A percentile compares a stretch with the other conserved stretches of the same genome.
These are phyloP conservation scores for Suhomyces sp. DNA, from an alignment of 805 yeast genomes.

Conservation along the genomic window DNA sequence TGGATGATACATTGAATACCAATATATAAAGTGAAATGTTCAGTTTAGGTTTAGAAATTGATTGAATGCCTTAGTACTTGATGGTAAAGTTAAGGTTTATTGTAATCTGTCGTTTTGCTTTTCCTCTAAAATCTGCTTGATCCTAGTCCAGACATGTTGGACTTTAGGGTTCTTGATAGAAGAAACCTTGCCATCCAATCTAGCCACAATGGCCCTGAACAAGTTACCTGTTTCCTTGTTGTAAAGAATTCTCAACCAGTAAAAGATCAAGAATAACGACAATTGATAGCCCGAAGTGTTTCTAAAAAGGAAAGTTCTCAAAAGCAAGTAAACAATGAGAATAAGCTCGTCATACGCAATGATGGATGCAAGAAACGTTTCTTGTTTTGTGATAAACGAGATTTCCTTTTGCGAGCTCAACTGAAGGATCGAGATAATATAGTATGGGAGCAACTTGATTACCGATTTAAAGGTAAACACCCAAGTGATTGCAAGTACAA, in stretches of 20 bases:
- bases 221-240: slow-evolving; percentile 46
- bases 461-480: slow-evolving; percentile 59
- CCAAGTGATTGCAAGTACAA: slow-evolving; percentile 58
- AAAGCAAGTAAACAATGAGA: slow-evolving; percentile 48
- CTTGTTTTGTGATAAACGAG: slow-evolving; percentile 36
- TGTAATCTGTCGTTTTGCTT: slow-evolving; percentile 17
- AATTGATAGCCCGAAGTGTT: slow-evolving; percentile 71
- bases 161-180: slow-evolving; percentile 46
- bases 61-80: background rate
- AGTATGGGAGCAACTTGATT: slow-evolving; percentile 63
- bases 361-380: slow-evolving; percentile 39
- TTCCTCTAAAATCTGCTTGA: slow-evolving; percentile 27
- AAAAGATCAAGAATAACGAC: slow-evolving; percentile 53
- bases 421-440: slow-evolving; percentile 57
- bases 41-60: too few species aligned
- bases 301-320: slow-evolving; percentile 62
- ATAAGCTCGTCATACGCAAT: slow-evolving; percentile 62
- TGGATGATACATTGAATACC: too few species aligned
- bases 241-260: slow-evolving; percentile 69
- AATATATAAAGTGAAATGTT: too few species aligned
- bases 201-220: slow-evolving; percentile 38
- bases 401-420: slow-evolving; percentile 42
- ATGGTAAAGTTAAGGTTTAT: background rate
- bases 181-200: slow-evolving; percentile 42
- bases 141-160: slow-evolving; percentile 32